Base-by-base conservation (phyloP, 768 basidiomycete genomes). In the Mrakia blollopis region DNA sequence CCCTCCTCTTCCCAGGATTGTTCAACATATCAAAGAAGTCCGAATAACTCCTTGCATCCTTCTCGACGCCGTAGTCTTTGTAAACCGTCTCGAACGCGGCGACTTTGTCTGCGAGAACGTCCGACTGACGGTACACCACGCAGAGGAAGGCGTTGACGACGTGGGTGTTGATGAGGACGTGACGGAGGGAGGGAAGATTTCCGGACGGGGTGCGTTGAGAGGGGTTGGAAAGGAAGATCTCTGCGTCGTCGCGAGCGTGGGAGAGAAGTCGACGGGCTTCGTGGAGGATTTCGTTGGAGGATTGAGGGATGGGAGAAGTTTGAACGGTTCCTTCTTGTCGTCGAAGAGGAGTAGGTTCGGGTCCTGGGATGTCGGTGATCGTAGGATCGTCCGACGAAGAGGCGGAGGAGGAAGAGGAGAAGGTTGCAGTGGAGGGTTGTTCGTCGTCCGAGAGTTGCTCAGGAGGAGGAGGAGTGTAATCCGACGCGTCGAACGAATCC, bases 131-230 rank as follows among this genome's bases (percentile, higher is more conserved):
- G 80, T 91, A 91, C 81, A 90, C 87, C 0, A 94, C 91, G 18
- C 91, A 88, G 70, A 97, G 85, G 81, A 92, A 98, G 3, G 93
- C 88, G 79, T 91, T 92, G 79, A 94, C 80, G 9, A 97, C 87
- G 1, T 87, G 86, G 0, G 92, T 80, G 0, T 89, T 88, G 71
- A 91, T 80, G 9, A 82, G 68, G 47, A 94, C 91, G 73, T 86
- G 79, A 9, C 82, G 81, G 83, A 96, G 93, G 75, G 85, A 87
- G 18, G 79, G 72, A 6, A 63, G 78, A 32, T 77, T 65, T 18
- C 70, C 71, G n/a, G 69, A 25, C 0, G 74, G 73, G 1, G 74
- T 30, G 28, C 72, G 72, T n/a, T 70, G 41, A 21, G 39, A 37
- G 11, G 69, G 67, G 32, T 73, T 25, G 35, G 75, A 18, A 30